Evolutionary conservation across 176 grass and related monocot species (phyloP).

Genomic region (Alloteropsis semialata): DNA sequence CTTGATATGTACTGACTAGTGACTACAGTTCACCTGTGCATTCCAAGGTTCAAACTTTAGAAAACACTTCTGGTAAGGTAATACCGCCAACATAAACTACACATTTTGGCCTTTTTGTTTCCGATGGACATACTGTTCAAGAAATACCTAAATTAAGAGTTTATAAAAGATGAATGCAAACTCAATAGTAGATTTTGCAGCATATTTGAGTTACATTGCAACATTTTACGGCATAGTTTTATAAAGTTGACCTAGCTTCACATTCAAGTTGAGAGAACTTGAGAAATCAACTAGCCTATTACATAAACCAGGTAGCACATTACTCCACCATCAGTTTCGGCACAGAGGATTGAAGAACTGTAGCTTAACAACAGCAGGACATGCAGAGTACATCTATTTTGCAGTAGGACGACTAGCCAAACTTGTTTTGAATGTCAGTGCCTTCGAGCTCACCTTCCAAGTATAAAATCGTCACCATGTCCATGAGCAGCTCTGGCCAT

Average conservation of each 20-base stretch:
- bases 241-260: not conserved
- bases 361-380: not conserved
- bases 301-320: not conserved
- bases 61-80: not conserved
- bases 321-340: not conserved
- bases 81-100: not conserved
- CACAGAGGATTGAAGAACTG: not conserved
- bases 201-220: not conserved
- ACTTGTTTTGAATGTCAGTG: not conserved
- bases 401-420: not conserved
- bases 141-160: not conserved
- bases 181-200: not conserved
- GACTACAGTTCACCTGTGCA: not conserved
- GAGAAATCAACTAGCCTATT: not conserved
- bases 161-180: not conserved
- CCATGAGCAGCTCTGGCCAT: not conserved
- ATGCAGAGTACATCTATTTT: not conserved
- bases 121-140: not conserved
- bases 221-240: not conserved
- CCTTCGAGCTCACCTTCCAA: slow-evolving; percentile 2
- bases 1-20: not conserved
- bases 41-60: not conserved
- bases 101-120: not conserved
- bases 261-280: not conserved
- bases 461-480: not conserved